Conservation (phyloP, 1,284 basidiomycete genomes). For the Heterobasidion occidentale region DNA sequence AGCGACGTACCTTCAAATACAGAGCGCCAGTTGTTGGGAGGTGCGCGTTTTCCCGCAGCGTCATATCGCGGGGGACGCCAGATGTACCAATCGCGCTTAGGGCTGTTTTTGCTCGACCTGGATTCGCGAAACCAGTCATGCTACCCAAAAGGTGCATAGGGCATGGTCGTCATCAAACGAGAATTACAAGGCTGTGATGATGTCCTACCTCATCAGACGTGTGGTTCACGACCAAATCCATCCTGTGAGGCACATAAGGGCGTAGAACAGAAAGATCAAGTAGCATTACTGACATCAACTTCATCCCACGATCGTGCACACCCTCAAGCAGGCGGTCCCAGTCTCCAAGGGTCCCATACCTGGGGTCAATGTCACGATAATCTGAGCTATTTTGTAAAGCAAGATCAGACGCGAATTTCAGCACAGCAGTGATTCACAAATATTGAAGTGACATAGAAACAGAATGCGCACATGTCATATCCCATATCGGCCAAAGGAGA, state of each 20-base stretch:
- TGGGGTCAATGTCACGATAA: conserved; percentile 65
- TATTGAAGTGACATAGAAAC: background rate
- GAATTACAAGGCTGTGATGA: background rate
- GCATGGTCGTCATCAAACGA: background rate
- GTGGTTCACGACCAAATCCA: conserved; percentile 81
- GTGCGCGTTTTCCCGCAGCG: conserved; percentile 40
- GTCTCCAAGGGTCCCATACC: conserved; percentile 69
- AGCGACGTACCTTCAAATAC: conserved; percentile 49
- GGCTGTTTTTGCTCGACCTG: conserved; percentile 43
- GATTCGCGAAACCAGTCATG: conserved; percentile 73
- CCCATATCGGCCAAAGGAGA: conserved; percentile 70
- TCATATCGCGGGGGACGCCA: conserved; percentile 62
- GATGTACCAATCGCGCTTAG: conserved; percentile 71
- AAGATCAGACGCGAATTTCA: background rate
- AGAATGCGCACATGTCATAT: conserved; percentile 49
- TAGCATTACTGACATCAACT: conserved; percentile 44
- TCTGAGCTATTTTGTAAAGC: conserved; percentile 39
- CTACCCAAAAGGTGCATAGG: conserved; percentile 20
- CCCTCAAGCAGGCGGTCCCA: conserved; percentile 58
- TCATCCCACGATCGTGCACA: conserved; percentile 61
- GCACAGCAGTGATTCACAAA: background rate
- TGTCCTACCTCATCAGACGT: conserved; percentile 54
- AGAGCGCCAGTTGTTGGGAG: conserved; percentile 71
- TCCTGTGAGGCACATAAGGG: conserved; percentile 26
- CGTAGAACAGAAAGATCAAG: background rate